Base-by-base conservation (phyloP, 2,329 filamentous ascomycete species). In the Lasiodiplodia theobromae region DNA sequence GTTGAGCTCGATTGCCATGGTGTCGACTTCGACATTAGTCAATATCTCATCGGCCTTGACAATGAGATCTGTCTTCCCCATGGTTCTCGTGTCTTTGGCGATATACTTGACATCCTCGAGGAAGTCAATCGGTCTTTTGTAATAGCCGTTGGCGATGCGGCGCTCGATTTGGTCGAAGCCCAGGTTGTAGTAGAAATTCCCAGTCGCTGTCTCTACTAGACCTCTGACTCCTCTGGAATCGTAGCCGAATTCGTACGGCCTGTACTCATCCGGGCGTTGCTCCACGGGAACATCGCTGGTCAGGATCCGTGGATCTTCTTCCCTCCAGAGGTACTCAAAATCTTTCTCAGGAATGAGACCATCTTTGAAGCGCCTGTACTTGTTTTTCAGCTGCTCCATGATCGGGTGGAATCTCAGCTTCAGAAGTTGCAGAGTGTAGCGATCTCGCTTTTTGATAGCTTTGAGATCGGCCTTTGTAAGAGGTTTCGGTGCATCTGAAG, bases 71-170 rank as follows among this genome's bases (percentile, higher is more conserved):
- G 90, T 89, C 74, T 98, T 95, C n/a, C 91, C 92, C 69, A 90
- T 87, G 12, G 89, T 90, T 76, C 90, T 92, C 12, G 94, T 90
- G 80, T 99, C 96, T 77, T 93, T 95, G 25, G 91, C 91, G 5
- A 99, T 83, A 44, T 90, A 88, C 77, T 91, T 92, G 74, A 98
- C 92, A 77, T 99, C 96, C 51, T 90, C 89, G 63, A 97, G 81
- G 76, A 97, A 99, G 77, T 97, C 95, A 74, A 91, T 91, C 0
- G 94, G 93, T 12, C 94, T 89, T 73, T 94, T 93, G 80, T 99
- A 99, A 80, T 93, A 99, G 5, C 96, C 96, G 77, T 99, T 98
- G 4, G 94, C 96, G 40, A 99, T 84, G n/a, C 96, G 90, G 77
- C 97, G 94, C 82, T 99, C 96, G 66, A 99, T 97, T 0, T 92